A percentile compares a stretch with the other conserved stretches of the same genome.
phyloP scores from a whole-genome alignment of 1,284 basidiomycete genomes.

The Trametes pubescens region DNA sequence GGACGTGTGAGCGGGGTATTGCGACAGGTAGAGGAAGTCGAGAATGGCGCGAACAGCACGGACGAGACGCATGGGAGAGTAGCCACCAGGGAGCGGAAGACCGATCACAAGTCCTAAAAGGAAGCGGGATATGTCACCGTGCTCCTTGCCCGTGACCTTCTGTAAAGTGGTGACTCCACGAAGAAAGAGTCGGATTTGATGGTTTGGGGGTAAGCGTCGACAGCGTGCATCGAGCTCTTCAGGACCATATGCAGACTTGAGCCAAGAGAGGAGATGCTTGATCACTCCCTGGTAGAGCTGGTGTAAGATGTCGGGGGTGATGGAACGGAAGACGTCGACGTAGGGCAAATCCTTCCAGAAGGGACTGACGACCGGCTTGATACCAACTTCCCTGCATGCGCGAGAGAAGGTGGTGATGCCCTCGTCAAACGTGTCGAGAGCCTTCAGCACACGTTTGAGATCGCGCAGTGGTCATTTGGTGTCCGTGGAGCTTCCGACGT shows the following conservation, averaged over 20 bases:
- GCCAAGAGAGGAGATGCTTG: conserved; percentile 40
- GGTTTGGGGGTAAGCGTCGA: conserved; percentile 44
- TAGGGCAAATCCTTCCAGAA: conserved; percentile 27
- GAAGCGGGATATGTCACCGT: conserved; percentile 32
- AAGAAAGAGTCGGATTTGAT: conserved; percentile 46
- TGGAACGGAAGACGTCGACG: conserved; percentile 33
- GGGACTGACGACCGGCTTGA: conserved; percentile 11
- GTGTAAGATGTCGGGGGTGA: conserved; percentile 38
- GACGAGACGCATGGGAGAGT: conserved; percentile 19
- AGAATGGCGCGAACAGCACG: conserved; percentile 34
- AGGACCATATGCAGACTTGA: conserved; percentile 27
- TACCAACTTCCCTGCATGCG: conserved; percentile 27
- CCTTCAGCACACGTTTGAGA: neutral
- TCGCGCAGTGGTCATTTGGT: neutral
- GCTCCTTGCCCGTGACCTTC: conserved; percentile 34
- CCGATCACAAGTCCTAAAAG: conserved; percentile 33
- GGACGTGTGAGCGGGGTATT: conserved; percentile 37
- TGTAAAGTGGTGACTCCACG: conserved; percentile 47
- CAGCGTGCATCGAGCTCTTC: conserved; percentile 48
- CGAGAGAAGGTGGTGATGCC: neutral
- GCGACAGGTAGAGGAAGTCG: conserved; percentile 40
- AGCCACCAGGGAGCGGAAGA: conserved; percentile 16
- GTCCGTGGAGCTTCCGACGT: conserved; percentile 39
- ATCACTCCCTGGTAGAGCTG: conserved; percentile 42
- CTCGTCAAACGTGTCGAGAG: neutral